Evolutionary conservation across 2,329 filamentous ascomycete species (phyloP), one percentile per base, ranked within the genome.

Genomic region (Epichloe bromicola): DNA sequence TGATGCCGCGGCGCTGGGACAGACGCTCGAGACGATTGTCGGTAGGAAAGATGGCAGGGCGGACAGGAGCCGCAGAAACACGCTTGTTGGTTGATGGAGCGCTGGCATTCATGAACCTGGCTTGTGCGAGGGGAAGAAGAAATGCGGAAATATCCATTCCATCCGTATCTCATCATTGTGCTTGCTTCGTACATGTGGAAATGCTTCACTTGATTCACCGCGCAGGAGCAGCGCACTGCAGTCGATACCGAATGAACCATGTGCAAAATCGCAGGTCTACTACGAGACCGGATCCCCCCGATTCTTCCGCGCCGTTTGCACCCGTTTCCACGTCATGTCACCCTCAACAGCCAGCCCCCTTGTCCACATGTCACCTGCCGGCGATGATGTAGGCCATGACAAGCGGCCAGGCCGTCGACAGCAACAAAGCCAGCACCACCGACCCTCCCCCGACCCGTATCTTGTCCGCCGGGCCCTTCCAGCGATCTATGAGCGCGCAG

Each of bases 1-100:
- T 65, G 90, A 96, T 66, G 76, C 82, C 50, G 82, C 76, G 49
- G 89, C 82, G 0, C 66, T 96, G 55, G 73, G 75, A 3, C 84
- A 88, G 63, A 85, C 87, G 1, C 67, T 96, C 41, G 85, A 89
- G 66, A 82, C 83, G 0, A 83, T 94, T 8, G 71, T 95, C 51
- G 88, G 87, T 0, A 79, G 71, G 41, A 65, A 67, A 36, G 69
- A 70, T 54, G 58, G 57, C 4, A 57, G 64, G 0, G 53, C 63
- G 44, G 64, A 70, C 41, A 61, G 65, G 49, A 72, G 69, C 33
- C 64, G 73, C 5, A 62, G 73, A 41, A 75, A 76, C 53, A 75
- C 73, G 4, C 1, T 52, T 70, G 38, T 65, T 67, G 5, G 65
- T 63, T 8, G 68, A 56, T 30, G 26, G 26, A 30, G 26, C 26